Evolutionary conservation across 163 green algal genomes (phyloP).

Genomic region (Prototheca cutis): DNA sequence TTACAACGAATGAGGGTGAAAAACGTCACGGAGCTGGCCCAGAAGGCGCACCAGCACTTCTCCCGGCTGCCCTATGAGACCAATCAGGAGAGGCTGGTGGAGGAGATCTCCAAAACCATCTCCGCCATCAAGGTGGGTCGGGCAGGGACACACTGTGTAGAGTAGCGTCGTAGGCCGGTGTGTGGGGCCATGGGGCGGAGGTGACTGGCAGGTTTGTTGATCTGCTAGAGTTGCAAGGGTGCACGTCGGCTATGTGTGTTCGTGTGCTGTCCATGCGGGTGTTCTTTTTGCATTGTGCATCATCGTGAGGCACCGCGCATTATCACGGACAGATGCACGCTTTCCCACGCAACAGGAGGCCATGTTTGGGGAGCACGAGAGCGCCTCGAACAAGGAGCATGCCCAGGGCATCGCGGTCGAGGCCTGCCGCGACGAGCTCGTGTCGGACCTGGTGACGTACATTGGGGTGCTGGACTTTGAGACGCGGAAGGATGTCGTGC

Average conservation of each 20-base stretch:
- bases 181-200: no score
- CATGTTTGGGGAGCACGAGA: constrained; percentile 62
- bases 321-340: no score
- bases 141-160: no score
- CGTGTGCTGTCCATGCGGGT: no score
- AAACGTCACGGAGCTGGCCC: constrained; percentile 22
- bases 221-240: no score
- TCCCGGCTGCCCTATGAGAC: constrained; percentile 25
- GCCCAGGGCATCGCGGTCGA: constrained; percentile 53
- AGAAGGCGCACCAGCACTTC: constrained; percentile 28
- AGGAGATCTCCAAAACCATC: constrained; percentile 26
- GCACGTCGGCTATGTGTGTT: no score
- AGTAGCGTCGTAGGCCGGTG: no score
- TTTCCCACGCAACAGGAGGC: no score
- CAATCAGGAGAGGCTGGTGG: constrained; percentile 21
- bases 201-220: no score
- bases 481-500: constrained; percentile 66
- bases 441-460: constrained; percentile 50
- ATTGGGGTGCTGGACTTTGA: constrained; percentile 78
- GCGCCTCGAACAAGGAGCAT: constrained; percentile 43
- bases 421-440: constrained; percentile 43
- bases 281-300: no score
- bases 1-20: constrained; percentile 15
- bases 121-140: constrained; percentile 23
- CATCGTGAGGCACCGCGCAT: no score